Evolutionary conservation across 441 rosid genomes (phyloP).

Genomic region (Adansonia grandidieri): DNA sequence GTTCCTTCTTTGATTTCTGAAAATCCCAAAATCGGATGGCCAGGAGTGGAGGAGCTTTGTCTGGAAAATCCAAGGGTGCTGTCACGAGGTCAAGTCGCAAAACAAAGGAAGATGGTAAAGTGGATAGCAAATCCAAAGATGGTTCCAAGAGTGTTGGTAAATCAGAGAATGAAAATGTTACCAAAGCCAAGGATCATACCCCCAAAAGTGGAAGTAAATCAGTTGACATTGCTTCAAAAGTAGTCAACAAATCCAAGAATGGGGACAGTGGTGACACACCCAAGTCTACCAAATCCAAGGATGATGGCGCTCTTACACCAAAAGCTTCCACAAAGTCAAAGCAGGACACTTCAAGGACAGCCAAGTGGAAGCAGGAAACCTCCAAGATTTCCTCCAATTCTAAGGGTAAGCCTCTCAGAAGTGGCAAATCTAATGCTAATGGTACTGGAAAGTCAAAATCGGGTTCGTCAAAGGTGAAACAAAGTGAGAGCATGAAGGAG

Average conservation of each 20-base stretch:
- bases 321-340: conserved; percentile 50
- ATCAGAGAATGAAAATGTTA: conserved; percentile 39
- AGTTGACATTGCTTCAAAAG: conserved; percentile 43
- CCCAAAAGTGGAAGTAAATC: conserved; percentile 46
- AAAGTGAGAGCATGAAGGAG: conserved; percentile 46
- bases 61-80: conserved; percentile 67
- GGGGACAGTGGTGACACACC: conserved; percentile 16
- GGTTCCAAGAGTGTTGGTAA: conserved; percentile 38
- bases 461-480: conserved; percentile 62
- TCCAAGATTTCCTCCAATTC: conserved; percentile 43
- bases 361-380: conserved; percentile 60
- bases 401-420: conserved; percentile 48
- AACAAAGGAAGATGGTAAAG: conserved; percentile 11
- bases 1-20: background rate
- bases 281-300: conserved; percentile 52
- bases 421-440: conserved; percentile 46
- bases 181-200: conserved; percentile 45
- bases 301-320: conserved; percentile 40
- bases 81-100: conserved; percentile 20
- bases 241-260: conserved; percentile 30
- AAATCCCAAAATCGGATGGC: conserved; percentile 23
- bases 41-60: conserved; percentile 71
- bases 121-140: conserved; percentile 12
- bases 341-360: conserved; percentile 45
- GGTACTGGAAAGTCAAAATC: conserved; percentile 59